Evolutionary conservation across 139 green algal species (phyloP).

Genomic region (Edaphochlamys debaryana): DNA sequence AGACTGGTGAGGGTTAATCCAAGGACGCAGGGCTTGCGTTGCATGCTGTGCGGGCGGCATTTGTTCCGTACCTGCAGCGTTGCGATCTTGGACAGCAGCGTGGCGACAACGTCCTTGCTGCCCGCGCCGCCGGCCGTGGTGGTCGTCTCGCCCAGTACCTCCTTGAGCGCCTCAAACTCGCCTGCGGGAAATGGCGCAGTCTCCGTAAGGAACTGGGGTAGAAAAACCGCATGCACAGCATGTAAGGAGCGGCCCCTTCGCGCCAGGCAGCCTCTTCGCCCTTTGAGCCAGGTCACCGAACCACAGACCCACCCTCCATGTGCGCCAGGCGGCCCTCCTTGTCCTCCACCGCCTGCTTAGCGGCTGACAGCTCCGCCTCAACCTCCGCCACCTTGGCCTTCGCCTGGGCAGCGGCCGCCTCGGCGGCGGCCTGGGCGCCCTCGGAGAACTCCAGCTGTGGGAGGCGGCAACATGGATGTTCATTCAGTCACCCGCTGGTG

Average conservation of each 20-base stretch:
- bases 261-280: no score
- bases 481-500: no score
- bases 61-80: constrained; percentile 66
- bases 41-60: no score
- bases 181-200: no score
- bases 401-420: not conserved
- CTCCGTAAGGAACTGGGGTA: no score
- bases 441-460: constrained; percentile 44
- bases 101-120: constrained; percentile 72
- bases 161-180: constrained; percentile 82
- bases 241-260: no score
- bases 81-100: constrained; percentile 77
- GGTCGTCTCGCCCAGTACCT: constrained; percentile 66
- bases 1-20: not conserved
- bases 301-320: constrained; percentile 70
- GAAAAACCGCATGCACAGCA: no score
- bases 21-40: not conserved
- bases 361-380: constrained; percentile 23
- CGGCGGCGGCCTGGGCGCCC: constrained; percentile 12
- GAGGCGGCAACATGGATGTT: no score
- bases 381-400: constrained; percentile 6
- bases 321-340: constrained; percentile 62
- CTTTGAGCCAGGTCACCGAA: no score
- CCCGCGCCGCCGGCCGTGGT: not conserved
- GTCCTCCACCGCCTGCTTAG: constrained; percentile 42